Evolutionary conservation across 1,139 yeast genomes (phyloP).

Genomic region (Yamadazyma siamensis): DNA sequence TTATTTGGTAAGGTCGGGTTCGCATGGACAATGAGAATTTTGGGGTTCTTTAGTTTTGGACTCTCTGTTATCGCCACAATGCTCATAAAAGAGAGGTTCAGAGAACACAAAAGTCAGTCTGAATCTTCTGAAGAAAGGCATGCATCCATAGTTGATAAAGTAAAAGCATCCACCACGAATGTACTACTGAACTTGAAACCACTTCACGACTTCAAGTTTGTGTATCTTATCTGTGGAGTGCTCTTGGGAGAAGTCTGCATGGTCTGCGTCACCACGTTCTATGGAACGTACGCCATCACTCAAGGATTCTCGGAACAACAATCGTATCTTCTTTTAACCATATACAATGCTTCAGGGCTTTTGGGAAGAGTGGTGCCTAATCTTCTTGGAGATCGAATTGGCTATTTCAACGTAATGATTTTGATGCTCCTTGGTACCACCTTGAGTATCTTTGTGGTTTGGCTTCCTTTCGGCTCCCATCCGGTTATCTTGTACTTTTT

Average conservation of each 20-base stretch:
- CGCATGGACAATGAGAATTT: slow-evolving; percentile 58
- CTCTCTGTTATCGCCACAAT: slow-evolving; percentile 37
- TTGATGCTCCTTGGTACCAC: slow-evolving; percentile 30
- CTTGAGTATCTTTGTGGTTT: slow-evolving; percentile 30
- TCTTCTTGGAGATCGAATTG: slow-evolving; percentile 32
- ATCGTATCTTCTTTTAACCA: slow-evolving; percentile 34
- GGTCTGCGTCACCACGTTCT: slow-evolving; percentile 45
- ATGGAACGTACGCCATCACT: slow-evolving; percentile 42
- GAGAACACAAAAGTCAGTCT: slow-evolving; percentile 2
- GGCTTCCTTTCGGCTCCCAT: slow-evolving; percentile 39
- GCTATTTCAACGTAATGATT: slow-evolving; percentile 39
- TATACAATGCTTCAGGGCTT: slow-evolving; percentile 39
- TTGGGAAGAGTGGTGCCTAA: slow-evolving; percentile 40
- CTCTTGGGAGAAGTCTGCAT: slow-evolving; percentile 57
- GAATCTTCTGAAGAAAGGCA: slow-evolving; percentile 4
- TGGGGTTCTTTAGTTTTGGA: slow-evolving; percentile 47
- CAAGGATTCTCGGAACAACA: slow-evolving; percentile 36
- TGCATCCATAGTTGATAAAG: slow-evolving; percentile 4
- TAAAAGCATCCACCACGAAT: not conserved
- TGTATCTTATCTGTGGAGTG: slow-evolving; percentile 30
- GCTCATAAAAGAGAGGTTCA: slow-evolving; percentile 45
- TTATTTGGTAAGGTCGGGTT: slow-evolving; percentile 54
- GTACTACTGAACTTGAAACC: slow-evolving; percentile 24
- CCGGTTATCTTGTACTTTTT: slow-evolving; percentile 28
- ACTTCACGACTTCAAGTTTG: slow-evolving; percentile 20